A percentile compares a stretch with the other conserved stretches of the same genome.
Conservation (phyloP, 805 yeast genomes). For the Yamadazyma sp. region DNA sequence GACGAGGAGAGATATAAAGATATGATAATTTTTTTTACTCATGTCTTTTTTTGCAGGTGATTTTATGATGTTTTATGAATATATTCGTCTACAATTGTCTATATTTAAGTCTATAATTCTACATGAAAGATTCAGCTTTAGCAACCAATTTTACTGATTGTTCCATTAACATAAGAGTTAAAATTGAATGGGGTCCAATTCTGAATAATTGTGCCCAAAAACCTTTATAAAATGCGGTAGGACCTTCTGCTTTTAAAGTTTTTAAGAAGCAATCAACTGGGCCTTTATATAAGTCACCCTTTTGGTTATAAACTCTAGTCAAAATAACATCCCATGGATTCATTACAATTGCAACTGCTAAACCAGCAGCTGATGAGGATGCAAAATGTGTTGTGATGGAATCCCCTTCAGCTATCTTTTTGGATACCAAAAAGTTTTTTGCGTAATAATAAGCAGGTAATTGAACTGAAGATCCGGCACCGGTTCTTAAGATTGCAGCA, state of each 20-base stretch:
- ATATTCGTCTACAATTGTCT: no score
- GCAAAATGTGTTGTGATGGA: constrained; percentile 62
- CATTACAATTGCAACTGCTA: constrained; percentile 94
- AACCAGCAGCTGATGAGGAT: constrained; percentile 76
- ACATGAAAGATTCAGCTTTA: constrained; percentile 24
- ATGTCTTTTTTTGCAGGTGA: no score
- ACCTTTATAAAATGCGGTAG: constrained; percentile 86
- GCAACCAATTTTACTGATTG: constrained; percentile 70
- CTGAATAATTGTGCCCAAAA: constrained; percentile 90
- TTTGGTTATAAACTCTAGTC: constrained; percentile 94
- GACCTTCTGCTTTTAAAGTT: constrained; percentile 82
- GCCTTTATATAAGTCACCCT: constrained; percentile 79
- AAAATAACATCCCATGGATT: constrained; percentile 96
- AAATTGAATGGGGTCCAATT: constrained; percentile 91
- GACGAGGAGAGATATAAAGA: no score
- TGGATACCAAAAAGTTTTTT: constrained; percentile 56
- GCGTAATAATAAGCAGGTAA: constrained; percentile 83
- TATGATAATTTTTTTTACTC: no score
- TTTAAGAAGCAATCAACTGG: constrained; percentile 87
- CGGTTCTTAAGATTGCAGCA: constrained; percentile 92
- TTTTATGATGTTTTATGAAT: no score
- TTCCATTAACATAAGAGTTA: constrained; percentile 92
- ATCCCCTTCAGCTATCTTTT: constrained; percentile 57
- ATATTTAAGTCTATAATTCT: no score
- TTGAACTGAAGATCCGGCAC: constrained; percentile 94